Base-by-base conservation (phyloP, 2,329 filamentous ascomycete genomes). In the Ascochyta pisi region DNA sequence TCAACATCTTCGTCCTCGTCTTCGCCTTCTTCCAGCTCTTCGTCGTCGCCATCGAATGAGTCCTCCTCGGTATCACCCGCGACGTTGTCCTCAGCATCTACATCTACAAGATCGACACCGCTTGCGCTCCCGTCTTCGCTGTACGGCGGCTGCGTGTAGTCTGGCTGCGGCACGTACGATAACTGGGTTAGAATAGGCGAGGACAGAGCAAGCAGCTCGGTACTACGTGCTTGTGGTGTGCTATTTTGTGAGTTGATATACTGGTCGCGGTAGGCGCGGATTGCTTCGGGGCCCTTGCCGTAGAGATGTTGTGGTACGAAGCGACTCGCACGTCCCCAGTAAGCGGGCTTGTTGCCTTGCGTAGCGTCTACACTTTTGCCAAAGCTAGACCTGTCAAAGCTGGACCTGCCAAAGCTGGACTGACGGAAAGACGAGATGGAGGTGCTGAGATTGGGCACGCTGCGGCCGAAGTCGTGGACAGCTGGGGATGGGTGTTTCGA, bases 261-360 rank as follows among this genome's bases (percentile, higher is more conserved):
- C 44, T 68, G 55, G 9, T 60, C 45, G 4, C 65, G 62, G 31
- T 70, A 73, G 2, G 67, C 66, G 5, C 59, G 63, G n/a, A 73
- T 61, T 0, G 71, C 73, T 16, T 72, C 69, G 0, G 62, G 51
- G 4, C 72, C 71, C 45, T 73, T 66, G 7, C 73, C 73, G 33
- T 75, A 76, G 7, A 74, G 63, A 41, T 75, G 68, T 10, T 64
- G 60, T 7, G 73, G 73, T 1, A 76, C 72, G 24, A 76, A 76
- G n/a, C 70, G 69, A 43, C 65, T 70, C 9, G 58, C 50, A 8
- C 73, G 73, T 24, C 37, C 52, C 63, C 68, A 70, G 52, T 73
- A 76, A 19, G 73, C 70, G 10, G 73, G 67, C 7, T 60, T 61
- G 29, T 65, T 50, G 31, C 53, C 51, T 6, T 54, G 52, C 7